Percentiles rank a stretch among this genome's conserved stretches.
phyloP scores from a whole-genome alignment of 2,329 filamentous ascomycete genomes.

The Endoconidiophora laricicola region DNA sequence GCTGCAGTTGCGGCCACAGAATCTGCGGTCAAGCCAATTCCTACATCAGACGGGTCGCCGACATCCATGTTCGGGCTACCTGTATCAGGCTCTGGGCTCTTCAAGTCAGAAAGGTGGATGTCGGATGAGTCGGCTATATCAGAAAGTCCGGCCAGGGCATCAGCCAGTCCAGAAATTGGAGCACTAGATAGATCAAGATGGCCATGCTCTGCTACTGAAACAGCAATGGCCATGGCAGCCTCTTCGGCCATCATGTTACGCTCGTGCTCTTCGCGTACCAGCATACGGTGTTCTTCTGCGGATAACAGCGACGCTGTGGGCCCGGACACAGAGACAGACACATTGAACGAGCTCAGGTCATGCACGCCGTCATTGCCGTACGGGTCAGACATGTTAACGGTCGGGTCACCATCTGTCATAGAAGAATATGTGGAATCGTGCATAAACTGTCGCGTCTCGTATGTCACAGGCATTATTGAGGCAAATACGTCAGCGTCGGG shows the following conservation, averaged over 20 bases:
- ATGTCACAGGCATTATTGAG: slow-evolving; percentile 33
- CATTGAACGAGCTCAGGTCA: slow-evolving; percentile 27
- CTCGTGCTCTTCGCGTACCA: slow-evolving; percentile 6
- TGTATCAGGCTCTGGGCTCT: slow-evolving; percentile 5
- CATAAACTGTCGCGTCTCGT: slow-evolving; percentile 32
- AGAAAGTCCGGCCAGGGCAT: slow-evolving; percentile 9
- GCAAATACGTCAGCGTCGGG: slow-evolving; percentile 10
- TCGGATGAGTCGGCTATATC: slow-evolving; percentile 17
- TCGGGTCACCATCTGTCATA: slow-evolving; percentile 24
- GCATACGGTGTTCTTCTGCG: slow-evolving; percentile 20
- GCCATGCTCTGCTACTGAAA: slow-evolving; percentile 8
- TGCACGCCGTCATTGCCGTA: slow-evolving; percentile 28
- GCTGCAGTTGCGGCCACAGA: too few species aligned
- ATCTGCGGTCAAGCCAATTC: background rate
- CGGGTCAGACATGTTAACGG: slow-evolving; percentile 20
- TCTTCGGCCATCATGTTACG: slow-evolving; percentile 10
- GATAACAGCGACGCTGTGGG: slow-evolving; percentile 23
- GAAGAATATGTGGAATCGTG: slow-evolving; percentile 29
- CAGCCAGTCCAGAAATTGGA: slow-evolving; percentile 7
- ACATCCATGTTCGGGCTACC: slow-evolving; percentile 4
- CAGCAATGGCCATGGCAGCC: slow-evolving; percentile 9
- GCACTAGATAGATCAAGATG: slow-evolving; percentile 10
- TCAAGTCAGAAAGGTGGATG: slow-evolving; percentile 7
- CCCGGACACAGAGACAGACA: slow-evolving; percentile 3
- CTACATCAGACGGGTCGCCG: background rate